Evolutionary conservation across 805 yeast species (phyloP), one percentile per base, ranked within the genome.

Genomic region (Monosporozyma aquatica): DNA sequence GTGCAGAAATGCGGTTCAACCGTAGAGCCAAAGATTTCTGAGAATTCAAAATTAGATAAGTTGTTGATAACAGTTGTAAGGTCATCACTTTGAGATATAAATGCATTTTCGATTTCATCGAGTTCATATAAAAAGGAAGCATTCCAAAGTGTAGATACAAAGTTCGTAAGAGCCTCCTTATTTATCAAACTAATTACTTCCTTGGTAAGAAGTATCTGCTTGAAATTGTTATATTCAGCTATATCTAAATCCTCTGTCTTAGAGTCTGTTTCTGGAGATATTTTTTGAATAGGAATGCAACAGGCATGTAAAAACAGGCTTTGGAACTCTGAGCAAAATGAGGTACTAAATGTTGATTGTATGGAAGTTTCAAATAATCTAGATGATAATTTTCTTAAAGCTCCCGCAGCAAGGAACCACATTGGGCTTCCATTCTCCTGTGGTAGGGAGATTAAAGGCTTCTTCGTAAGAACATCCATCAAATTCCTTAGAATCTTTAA

Each of bases 11-110:
- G 51, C 1, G 80, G 58, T 3, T 74, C 71, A 29, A 70, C 70
- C 0, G 90, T 81, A 0, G 84, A 70, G 1, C 92, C 92, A 51
- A 71, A 76, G n/a, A 72, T 65, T 7, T 69, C 69, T 8, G 69
- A 71, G 43, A 74, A 69, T 11, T 70, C 62, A 44, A 72, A 72
- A 1, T 54, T 43, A 3, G 70, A 56, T 3, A 79, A 51, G 9
- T 52, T 56, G 9, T 56, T 47, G 2, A 75, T 58, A 4, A 73
- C 62, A 10, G 65, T 68, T 3, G 56, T 53, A 3, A 71, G 59
- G 1, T 56, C 44, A 3, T 54, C 56, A 18, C 54, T 49, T 23
- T 42, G 50, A 25, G 51, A 55, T 23, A 63, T 52, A 26, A 67
- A 53, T 38, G 50, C 62, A 22, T 48, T 63, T 51, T 75, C 94